Base-by-base conservation (phyloP, 805 yeast genomes). In the Saccharomycopsis schoenii region DNA sequence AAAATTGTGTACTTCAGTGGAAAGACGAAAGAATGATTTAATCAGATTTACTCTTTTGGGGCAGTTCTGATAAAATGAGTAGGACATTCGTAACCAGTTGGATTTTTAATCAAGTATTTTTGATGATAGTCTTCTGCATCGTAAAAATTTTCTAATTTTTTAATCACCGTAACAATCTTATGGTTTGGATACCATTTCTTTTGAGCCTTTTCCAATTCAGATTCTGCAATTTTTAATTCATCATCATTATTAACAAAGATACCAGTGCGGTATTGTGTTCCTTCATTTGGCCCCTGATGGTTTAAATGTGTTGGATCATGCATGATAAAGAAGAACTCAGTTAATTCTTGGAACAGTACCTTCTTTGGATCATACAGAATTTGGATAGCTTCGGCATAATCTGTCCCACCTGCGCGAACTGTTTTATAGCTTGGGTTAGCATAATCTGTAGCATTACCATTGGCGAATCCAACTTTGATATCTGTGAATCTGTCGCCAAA, bases 41-140 rank as follows among this genome's bases (percentile, higher is more conserved):
- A 43, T 43, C n/a, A 29, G 6, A 47, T 24, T 54, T 55, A 60
- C 19, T 29, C 57, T 29, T 64, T 64, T 50, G 65, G 66, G 2
- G 58, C 11, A 6, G 64, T 62, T 74, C 98, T 84, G 60, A 89
- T 71, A 67, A 80, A 91, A 70, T 93, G 98, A 3, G 93, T 84
- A 21, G 97, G 93, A 71, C 98, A 93, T 62, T 88, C 89, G 72
- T 92, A 90, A 4, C 97, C 97, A 4, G 75, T 73, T 1, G 97
- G 96, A 71, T 93, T 90, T 68, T 83, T 84, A 61, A 80, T 79
- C 67, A 93, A 77, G 71, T 94, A 93, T 64, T 79, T 69, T 71
- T 93, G 98, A 72, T 93, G 99, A 71, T 92, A 93, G 42, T 85
- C 92, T 73, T 93, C 99, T n/a, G 97, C 98, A 70, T 92, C 97